phyloP scores from a whole-genome alignment of 2,329 filamentous ascomycete species.

The Penicillium sp. region DNA sequence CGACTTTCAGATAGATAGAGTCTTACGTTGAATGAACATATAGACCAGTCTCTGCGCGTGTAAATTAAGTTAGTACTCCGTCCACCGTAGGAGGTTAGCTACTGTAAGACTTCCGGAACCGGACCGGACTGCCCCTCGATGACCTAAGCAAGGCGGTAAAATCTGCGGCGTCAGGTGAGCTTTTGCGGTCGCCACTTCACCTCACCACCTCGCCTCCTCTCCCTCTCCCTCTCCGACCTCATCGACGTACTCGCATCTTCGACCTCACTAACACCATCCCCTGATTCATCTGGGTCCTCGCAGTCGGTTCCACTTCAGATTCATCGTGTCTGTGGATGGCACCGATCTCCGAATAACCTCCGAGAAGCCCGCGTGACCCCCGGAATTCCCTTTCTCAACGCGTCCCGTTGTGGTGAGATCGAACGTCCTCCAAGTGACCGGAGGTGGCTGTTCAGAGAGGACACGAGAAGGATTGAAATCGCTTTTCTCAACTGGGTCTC shows the following conservation, averaged over 20 bases:
- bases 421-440: conserved; percentile 20
- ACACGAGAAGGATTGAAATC: conserved; percentile 27
- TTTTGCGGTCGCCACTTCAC: conserved; percentile 23
- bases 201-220: conserved; percentile 17
- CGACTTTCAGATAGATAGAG: background rate
- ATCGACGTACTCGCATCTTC: background rate
- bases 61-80: background rate
- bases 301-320: background rate
- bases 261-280: background rate
- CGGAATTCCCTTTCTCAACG: background rate
- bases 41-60: background rate
- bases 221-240: conserved; percentile 15
- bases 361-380: background rate
- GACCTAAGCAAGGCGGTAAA: conserved; percentile 22
- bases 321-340: background rate
- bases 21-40: conserved; percentile 3
- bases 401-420: conserved; percentile 1
- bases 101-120: background rate
- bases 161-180: conserved; percentile 30
- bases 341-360: background rate
- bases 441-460: conserved; percentile 27
- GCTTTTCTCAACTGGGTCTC: conserved; percentile 24
- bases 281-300: background rate
- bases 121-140: conserved; percentile 5
- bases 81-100: no score